These are phyloP conservation scores for Globisporangium irregulare DNA, from an alignment of 352 stramenopile genomes.

Conservation along the genomic window DNA sequence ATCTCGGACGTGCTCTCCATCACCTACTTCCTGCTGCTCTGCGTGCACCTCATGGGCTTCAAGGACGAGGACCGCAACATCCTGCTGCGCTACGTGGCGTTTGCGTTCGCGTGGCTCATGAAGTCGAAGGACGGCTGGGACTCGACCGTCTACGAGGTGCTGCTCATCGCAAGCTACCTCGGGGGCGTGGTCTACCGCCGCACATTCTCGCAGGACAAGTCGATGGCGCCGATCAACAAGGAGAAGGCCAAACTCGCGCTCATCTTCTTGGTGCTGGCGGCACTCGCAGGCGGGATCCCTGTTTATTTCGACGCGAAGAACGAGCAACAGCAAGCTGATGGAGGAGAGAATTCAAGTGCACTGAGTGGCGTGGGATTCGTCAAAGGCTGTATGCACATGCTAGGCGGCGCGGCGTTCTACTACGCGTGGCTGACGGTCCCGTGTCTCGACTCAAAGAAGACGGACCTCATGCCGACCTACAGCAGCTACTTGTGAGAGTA, in stretches of 20 bases:
- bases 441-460: slow-evolving; percentile 83
- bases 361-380: slow-evolving; percentile 48
- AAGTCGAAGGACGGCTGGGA: slow-evolving; percentile 85
- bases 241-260: slow-evolving; percentile 58
- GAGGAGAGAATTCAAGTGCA: slow-evolving; percentile 24
- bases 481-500: slow-evolving; percentile 42
- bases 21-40: slow-evolving; percentile 82
- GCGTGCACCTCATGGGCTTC: slow-evolving; percentile 84
- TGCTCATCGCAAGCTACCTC: slow-evolving; percentile 64
- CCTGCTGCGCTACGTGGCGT: slow-evolving; percentile 80
- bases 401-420: slow-evolving; percentile 67
- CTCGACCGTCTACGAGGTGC: slow-evolving; percentile 58
- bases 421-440: slow-evolving; percentile 74
- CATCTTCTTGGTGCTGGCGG: slow-evolving; percentile 35
- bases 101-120: slow-evolving; percentile 80
- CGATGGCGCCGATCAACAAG: slow-evolving; percentile 51
- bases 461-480: slow-evolving; percentile 71
- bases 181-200: slow-evolving; percentile 53
- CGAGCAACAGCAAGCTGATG: neutral
- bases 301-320: slow-evolving; percentile 38
- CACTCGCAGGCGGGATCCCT: slow-evolving; percentile 39
- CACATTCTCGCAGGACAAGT: slow-evolving; percentile 35
- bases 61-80: slow-evolving; percentile 84
- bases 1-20: slow-evolving; percentile 87
- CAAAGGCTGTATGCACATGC: slow-evolving; percentile 68